Base-by-base conservation (phyloP, 352 stramenopile genomes). In the Pythium oligandrum region DNA sequence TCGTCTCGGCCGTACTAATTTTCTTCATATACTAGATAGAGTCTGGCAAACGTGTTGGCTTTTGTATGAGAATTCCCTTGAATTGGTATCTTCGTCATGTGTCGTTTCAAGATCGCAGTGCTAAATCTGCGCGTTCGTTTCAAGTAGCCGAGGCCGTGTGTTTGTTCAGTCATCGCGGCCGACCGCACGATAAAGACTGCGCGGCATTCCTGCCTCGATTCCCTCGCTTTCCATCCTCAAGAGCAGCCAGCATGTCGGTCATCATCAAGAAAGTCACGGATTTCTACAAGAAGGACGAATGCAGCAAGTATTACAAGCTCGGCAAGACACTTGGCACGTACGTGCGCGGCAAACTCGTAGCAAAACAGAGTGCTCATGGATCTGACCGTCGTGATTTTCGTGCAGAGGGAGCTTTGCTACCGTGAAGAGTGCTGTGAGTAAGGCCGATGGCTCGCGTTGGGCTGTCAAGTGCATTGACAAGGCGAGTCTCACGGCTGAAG, bases 271-370 rank as follows among this genome's bases (percentile, higher is more conserved):
- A 90, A 59, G 80, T 91, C 17, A 88, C 78, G 0, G 80, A 91
- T n/a, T 89, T 91, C 51, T 91, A 91, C 71, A 90, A 89, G 70
- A 88, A 93, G 60, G 74, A 91, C 44, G 81, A 93, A 59, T 90
- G 79, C 64, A 88, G 73, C 68, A 90, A 90, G 60, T 90, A 90
- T 67, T 95, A 95, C 77, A 94, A 94, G 60, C 69, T 96, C 36
- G 86, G 84, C 69, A 88, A 89, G 68, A 91, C 79, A 17, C 74
- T 96, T 26, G 84, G 84, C 63, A 93, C 87, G 83, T 93, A 88
- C 59, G 80, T 79, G 6, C 1, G 7, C 12, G 38, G 38, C 38
- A 12, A 42, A 12, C 38, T 42, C 38, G 38, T 12, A 8, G 38
- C 31, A 34, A 49, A 17, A 49, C 26, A 17, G 26, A 26, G 10